A percentile compares a stretch with the other conserved stretches of the same genome.
These are phyloP conservation scores for Marchantia paleacea DNA, from an alignment of 225 moss, liverwort and hornwort genomes.

Conservation along the genomic window DNA sequence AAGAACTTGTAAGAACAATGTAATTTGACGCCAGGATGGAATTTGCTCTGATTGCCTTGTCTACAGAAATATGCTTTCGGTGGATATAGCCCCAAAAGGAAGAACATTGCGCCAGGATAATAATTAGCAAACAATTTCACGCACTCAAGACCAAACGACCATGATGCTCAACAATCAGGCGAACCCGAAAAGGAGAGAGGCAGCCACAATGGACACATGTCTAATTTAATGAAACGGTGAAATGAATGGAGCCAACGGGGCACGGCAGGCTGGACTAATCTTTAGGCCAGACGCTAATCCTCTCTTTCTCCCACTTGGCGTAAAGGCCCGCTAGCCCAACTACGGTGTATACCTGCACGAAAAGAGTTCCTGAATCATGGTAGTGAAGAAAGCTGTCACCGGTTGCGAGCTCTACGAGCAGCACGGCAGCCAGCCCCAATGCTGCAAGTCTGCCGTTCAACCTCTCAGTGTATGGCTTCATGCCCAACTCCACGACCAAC, in stretches of 20 bases:
- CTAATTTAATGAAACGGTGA: no score
- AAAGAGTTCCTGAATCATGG: conserved; percentile 50
- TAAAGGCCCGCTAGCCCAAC: conserved; percentile 46
- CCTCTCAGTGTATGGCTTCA: conserved; percentile 65
- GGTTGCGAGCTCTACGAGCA: conserved; percentile 68
- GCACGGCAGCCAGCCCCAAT: conserved; percentile 55
- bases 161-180: no score
- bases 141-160: no score
- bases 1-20: no score
- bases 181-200: not conserved
- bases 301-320: conserved; percentile 62
- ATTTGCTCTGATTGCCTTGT: no score
- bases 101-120: no score
- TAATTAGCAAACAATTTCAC: no score
- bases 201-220: no score
- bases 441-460: conserved; percentile 59
- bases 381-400: conserved; percentile 51
- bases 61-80: no score
- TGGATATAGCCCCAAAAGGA: no score
- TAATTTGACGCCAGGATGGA: no score
- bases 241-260: not conserved
- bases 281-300: conserved; percentile 62
- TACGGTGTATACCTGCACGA: conserved; percentile 52
- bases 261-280: no score
- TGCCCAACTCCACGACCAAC: conserved; percentile 51